Conservation (phyloP, 2,329 filamentous ascomycete genomes). For the Mariannaea elegans region DNA sequence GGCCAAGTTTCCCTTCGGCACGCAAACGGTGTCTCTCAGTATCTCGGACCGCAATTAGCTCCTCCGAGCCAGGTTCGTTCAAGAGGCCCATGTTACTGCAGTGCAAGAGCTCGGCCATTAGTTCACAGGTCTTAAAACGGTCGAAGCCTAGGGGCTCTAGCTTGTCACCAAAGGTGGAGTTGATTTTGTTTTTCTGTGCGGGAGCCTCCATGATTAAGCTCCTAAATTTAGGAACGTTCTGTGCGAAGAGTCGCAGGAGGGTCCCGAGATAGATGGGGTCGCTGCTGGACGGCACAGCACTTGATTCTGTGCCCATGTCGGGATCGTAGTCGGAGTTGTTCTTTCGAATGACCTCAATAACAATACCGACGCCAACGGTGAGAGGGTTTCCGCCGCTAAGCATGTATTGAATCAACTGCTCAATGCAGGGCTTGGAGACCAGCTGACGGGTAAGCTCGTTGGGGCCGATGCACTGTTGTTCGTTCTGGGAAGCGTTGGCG, state of each 20-base stretch:
- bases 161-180: constrained; percentile 87
- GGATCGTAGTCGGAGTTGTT: constrained; percentile 99
- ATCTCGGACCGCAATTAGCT: constrained; percentile 83
- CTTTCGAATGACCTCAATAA: constrained; percentile 98
- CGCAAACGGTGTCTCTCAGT: constrained; percentile 82
- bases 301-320: constrained; percentile 84
- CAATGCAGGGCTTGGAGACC: constrained; percentile 84
- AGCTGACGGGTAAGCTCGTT: constrained; percentile 96
- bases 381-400: constrained; percentile 90
- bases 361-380: constrained; percentile 94
- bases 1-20: constrained; percentile 74
- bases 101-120: constrained; percentile 97
- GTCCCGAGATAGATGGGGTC: constrained; percentile 97
- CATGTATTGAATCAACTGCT: constrained; percentile 91
- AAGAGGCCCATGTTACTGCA: constrained; percentile 98
- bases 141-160: constrained; percentile 97
- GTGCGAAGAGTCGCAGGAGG: constrained; percentile 86
- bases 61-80: constrained; percentile 90
- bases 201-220: constrained; percentile 82
- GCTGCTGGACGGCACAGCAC: constrained; percentile 80
- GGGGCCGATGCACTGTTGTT: constrained; percentile 97
- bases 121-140: constrained; percentile 97
- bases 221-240: constrained; percentile 95
- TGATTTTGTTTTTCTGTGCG: constrained; percentile 76
- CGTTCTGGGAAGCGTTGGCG: constrained; percentile 96